Conservation (phyloP, 2,329 filamentous ascomycete species). For the Pseudonectria foliicola region DNA sequence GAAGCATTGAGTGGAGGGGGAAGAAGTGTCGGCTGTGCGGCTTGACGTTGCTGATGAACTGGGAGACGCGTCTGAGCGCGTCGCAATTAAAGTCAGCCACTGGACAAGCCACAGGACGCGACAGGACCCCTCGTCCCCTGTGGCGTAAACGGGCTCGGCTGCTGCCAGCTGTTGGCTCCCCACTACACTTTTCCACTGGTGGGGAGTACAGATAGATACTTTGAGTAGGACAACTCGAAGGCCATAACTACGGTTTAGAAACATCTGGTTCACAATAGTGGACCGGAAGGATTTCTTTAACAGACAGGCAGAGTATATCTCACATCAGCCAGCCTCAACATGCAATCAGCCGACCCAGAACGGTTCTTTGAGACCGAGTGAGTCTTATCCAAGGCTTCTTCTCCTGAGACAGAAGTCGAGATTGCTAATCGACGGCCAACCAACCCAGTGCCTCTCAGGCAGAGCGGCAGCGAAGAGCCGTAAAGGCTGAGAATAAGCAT, state of each 20-base stretch:
- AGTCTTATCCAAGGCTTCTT: slow-evolving; percentile 33
- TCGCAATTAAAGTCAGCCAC: slow-evolving; percentile 28
- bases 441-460: slow-evolving; percentile 40
- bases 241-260: too few species aligned
- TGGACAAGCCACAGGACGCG: background rate
- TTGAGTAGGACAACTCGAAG: too few species aligned
- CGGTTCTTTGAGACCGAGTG: slow-evolving; percentile 94
- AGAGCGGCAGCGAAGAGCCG: slow-evolving; percentile 53
- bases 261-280: too few species aligned
- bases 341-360: slow-evolving; percentile 64
- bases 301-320: too few species aligned
- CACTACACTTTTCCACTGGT: background rate
- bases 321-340: slow-evolving; percentile 34
- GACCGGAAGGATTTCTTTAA: too few species aligned
- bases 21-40: background rate
- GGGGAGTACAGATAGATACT: slow-evolving; percentile 8
- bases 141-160: background rate
- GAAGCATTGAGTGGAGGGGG: slow-evolving; percentile 6
- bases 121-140: slow-evolving; percentile 21
- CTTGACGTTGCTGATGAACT: slow-evolving; percentile 3
- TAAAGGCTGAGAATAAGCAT: slow-evolving; percentile 67
- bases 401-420: background rate
- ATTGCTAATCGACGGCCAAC: slow-evolving; percentile 3
- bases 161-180: background rate
- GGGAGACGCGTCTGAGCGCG: slow-evolving; percentile 35